These are phyloP conservation scores for Teunomyces tritomae DNA, from an alignment of 805 yeast species.

Conservation along the genomic window DNA sequence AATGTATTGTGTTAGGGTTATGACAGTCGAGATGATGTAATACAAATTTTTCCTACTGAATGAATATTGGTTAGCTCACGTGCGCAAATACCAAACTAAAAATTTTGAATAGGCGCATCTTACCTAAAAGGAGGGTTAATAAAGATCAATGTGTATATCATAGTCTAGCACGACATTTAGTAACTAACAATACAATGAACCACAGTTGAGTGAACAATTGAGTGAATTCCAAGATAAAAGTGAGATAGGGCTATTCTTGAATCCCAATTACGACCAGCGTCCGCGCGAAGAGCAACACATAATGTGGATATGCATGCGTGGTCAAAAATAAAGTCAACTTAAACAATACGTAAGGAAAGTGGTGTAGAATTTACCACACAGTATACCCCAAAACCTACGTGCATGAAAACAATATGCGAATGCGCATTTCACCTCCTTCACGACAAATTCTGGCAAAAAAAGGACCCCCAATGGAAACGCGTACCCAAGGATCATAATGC, in stretches of 20 bases:
- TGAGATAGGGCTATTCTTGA: too few species aligned
- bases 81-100: neutral
- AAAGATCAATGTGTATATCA: too few species aligned
- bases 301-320: neutral
- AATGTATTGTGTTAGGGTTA: neutral
- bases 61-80: neutral
- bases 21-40: neutral
- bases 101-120: too few species aligned
- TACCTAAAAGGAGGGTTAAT: too few species aligned
- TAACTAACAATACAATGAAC: too few species aligned
- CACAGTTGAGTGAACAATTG: too few species aligned
- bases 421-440: slow-evolving; percentile 1
- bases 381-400: neutral
- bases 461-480: neutral
- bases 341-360: too few species aligned
- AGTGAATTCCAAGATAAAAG: too few species aligned
- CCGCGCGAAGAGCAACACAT: neutral
- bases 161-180: too few species aligned
- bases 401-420: neutral
- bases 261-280: neutral
- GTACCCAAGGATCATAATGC: neutral
- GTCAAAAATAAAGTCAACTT: neutral
- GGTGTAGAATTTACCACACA: too few species aligned
- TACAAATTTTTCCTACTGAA: neutral
- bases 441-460: neutral